phyloP scores from a whole-genome alignment of 208 protist genomes.

The Naegleria lovaniensis region DNA sequence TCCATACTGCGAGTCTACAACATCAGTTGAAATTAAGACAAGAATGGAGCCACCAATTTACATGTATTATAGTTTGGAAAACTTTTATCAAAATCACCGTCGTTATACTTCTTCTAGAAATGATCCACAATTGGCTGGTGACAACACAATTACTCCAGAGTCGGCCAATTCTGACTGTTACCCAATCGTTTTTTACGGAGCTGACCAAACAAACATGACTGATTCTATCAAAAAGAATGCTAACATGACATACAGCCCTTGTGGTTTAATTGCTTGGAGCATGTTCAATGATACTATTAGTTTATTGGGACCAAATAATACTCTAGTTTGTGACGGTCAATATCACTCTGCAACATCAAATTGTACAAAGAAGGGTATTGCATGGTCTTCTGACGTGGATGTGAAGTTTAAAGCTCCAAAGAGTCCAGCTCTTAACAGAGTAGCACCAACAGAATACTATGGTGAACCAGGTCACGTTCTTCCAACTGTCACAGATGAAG shows the following conservation, averaged over 20 bases:
- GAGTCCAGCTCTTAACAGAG: constrained; percentile 50
- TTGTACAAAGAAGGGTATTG: constrained; percentile 82
- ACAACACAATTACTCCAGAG: background rate
- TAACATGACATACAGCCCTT: constrained; percentile 80
- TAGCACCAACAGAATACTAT: constrained; percentile 25
- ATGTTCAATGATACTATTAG: constrained; percentile 88
- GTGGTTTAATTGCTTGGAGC: constrained; percentile 89
- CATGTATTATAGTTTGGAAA: constrained; percentile 92
- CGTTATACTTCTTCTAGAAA: constrained; percentile 72
- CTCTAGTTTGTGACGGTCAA: background rate
- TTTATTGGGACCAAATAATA: background rate
- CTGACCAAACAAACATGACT: constrained; percentile 32
- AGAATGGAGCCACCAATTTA: constrained; percentile 80
- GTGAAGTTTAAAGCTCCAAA: constrained; percentile 68
- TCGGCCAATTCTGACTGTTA: background rate
- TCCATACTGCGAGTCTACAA: background rate
- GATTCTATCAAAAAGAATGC: constrained; percentile 24
- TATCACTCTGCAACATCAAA: constrained; percentile 6
- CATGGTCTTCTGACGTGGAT: constrained; percentile 76
- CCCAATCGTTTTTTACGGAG: constrained; percentile 34
- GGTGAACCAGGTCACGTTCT: constrained; percentile 52
- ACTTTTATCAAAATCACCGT: constrained; percentile 97
- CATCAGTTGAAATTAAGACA: constrained; percentile 38
- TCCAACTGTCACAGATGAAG: constrained; percentile 79
- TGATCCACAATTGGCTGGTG: constrained; percentile 63